A percentile compares a stretch with the other conserved stretches of the same genome.
Conservation (phyloP, 805 yeast species). For the Diddensiella transvaalensis region DNA sequence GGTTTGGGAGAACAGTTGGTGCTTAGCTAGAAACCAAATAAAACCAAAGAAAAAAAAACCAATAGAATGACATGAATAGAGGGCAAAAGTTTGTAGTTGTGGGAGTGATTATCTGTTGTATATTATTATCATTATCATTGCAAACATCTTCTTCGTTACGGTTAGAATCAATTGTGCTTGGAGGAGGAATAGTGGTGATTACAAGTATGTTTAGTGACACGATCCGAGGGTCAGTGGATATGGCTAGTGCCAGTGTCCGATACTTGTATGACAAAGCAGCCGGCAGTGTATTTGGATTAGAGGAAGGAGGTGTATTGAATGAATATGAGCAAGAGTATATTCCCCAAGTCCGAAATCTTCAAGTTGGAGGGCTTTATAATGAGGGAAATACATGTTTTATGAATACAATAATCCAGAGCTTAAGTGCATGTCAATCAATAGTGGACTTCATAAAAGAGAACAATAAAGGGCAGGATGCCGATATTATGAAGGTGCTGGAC, state of each 20-base stretch:
- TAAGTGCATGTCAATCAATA: constrained; percentile 69
- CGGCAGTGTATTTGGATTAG: constrained; percentile 14
- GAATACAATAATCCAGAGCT: constrained; percentile 82
- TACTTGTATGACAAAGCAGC: constrained; percentile 30
- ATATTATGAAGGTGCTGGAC: constrained; percentile 12
- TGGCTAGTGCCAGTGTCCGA: constrained; percentile 30
- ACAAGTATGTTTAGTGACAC: constrained; percentile 34
- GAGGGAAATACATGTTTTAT: constrained; percentile 95
- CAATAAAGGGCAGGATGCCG: not conserved
- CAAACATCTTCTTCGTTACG: too few relatives aligned
- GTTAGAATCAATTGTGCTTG: too few relatives aligned
- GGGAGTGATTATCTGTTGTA: too few relatives aligned
- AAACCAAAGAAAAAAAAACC: too few relatives aligned
- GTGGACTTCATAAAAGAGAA: constrained; percentile 44
- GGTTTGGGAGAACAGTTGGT: too few relatives aligned
- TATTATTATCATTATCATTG: too few relatives aligned
- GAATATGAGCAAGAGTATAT: constrained; percentile 12
- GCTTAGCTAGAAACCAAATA: too few relatives aligned
- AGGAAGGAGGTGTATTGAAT: constrained; percentile 12
- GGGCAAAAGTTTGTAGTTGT: too few relatives aligned
- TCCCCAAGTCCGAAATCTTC: constrained; percentile 14
- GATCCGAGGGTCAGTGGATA: constrained; percentile 33
- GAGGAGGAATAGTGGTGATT: too few relatives aligned
- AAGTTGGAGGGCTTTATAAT: constrained; percentile 79
- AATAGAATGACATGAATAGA: too few relatives aligned